Evolutionary conservation across 2,329 filamentous ascomycete species (phyloP), one percentile per base, ranked within the genome.

Genomic region (Calonectria montana): DNA sequence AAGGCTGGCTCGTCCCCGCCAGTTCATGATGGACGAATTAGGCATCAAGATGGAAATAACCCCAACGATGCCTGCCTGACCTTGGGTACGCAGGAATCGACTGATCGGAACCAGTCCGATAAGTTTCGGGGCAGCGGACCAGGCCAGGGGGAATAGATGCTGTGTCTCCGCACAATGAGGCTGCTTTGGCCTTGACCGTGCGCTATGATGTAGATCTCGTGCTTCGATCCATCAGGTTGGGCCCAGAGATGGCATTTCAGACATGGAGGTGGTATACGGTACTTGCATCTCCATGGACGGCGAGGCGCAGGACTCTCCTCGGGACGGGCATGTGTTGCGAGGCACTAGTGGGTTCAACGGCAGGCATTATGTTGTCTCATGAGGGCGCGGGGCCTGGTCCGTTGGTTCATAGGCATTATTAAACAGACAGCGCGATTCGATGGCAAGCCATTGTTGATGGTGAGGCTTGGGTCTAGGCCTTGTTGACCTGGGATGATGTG

Each of bases 61-160:
- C 21, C 53, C 53, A 45, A 61, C 15, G n/a, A 41, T 47, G 43
- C 48, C 27, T 47, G 43, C 48, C 27, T 53, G 3, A 43, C 37
- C 48, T 53, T 63, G 5, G 45, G 23, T 50, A 27, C 37, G 10
- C 39, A 47, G 21, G 25, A 41, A n/a, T 37, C 23, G 31, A 27
- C 25, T n/a, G 25, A 35, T 27, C 41, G 50, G n/a, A 7, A 29
- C 59, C 45, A 53, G 25, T 15, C 68, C 67, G 67, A 70, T 41
- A 64, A 62, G 37, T 67, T 64, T 72, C 63, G 70, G 70, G 63
- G 45, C 37, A 21, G 43, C 55, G 37, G 31, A n/a, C 12, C 29
- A 48, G 43, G n/a, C n/a, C n/a, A n/a, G n/a, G n/a, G n/a, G 55
- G 43, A 41, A 67, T 35, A 2, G 16, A 62, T 50, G 43, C 15